These are phyloP conservation scores for Cercospora citrullina DNA, from an alignment of 2,329 filamentous ascomycete species.

Conservation along the genomic window DNA sequence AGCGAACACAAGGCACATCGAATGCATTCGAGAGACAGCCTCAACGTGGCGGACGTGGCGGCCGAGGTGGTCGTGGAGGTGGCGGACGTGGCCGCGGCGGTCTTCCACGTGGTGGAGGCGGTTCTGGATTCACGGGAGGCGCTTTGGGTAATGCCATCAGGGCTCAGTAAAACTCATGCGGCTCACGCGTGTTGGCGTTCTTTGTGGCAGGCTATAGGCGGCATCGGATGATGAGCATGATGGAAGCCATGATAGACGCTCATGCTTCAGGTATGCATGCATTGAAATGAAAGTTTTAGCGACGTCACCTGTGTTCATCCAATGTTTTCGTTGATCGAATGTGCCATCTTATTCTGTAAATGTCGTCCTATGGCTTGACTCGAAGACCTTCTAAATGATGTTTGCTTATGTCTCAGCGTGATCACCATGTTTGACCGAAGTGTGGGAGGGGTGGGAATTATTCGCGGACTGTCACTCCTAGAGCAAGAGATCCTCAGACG, in stretches of 20 bases:
- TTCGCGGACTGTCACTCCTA: too few species aligned
- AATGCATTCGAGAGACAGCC: constrained; percentile 95
- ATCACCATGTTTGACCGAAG: not conserved
- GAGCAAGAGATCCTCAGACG: not conserved
- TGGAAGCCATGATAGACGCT: constrained; percentile 4
- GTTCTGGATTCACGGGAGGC: constrained; percentile 79
- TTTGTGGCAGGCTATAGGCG: constrained; percentile 6
- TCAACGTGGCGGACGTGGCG: constrained; percentile 67
- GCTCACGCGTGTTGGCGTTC: constrained; percentile 19
- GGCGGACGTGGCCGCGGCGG: constrained; percentile 55
- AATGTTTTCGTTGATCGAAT: not conserved
- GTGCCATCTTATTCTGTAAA: not conserved
- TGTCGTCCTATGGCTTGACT: not conserved
- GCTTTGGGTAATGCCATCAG: constrained; percentile 64
- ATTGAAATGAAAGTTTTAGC: constrained; percentile 12
- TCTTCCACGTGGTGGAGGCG: constrained; percentile 69
- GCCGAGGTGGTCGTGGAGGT: constrained; percentile 61
- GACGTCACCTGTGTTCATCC: not conserved
- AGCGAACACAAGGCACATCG: constrained; percentile 90
- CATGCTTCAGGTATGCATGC: constrained; percentile 8
- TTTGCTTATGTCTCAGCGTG: not conserved
- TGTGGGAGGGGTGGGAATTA: too few species aligned
- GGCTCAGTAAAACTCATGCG: constrained; percentile 42
- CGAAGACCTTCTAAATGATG: not conserved
- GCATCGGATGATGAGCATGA: constrained; percentile 8